Base-by-base conservation (phyloP, 176 grass and related monocot genomes). In the Rhynchospora breviuscula region DNA sequence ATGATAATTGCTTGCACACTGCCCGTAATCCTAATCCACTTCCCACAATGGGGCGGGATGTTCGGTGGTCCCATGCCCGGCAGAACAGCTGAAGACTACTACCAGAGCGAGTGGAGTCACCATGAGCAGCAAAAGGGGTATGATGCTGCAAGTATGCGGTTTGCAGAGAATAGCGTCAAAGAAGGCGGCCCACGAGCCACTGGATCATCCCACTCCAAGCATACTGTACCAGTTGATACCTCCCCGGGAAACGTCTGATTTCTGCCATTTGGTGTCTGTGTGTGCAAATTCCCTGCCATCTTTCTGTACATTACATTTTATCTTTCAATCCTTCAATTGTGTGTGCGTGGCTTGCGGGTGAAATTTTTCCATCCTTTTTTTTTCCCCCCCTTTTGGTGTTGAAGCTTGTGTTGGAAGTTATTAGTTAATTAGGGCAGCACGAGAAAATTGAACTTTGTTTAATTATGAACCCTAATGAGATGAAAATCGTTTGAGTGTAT, bases 1-100 rank as follows among this genome's bases (percentile, higher is more conserved):
- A 98, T 98, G 95, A 98, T 93, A 78, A 87, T 98, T 70, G 87
- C 85, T 1, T 98, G 95, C 87, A 91, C 92, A 63, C 90, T 94
- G 51, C 92, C 89, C 9, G 25, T 91, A 82, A 14, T 25, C 17
- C 74, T 94, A 82, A 91, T 97, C 78, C 67, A 88, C 83, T 97
- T 97, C 90, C 95, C 95, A 18, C 88, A 91, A 71, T 97, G 95
- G 95, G 95, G 92, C 0, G 92, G 92, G 58, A 88, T 92, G 23
- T 79, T 94, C 26, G 0, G 3, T 0, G 87, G 85, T 8, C 90
- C 92, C 49, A 62, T 7, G 0, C 8, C 79, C 0, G 89, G 89
- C 11, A 82, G 51, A 0, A 94, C 95, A 53, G 73, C 87, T 10
- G 78, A 93, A 83, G 90, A 98, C 5, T 98, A 94, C 87, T 98